Percentiles rank a stretch among this genome's conserved stretches.
These are phyloP conservation scores for Arthroderma sp. DNA, from an alignment of 2,329 filamentous ascomycete species.

Conservation along the genomic window DNA sequence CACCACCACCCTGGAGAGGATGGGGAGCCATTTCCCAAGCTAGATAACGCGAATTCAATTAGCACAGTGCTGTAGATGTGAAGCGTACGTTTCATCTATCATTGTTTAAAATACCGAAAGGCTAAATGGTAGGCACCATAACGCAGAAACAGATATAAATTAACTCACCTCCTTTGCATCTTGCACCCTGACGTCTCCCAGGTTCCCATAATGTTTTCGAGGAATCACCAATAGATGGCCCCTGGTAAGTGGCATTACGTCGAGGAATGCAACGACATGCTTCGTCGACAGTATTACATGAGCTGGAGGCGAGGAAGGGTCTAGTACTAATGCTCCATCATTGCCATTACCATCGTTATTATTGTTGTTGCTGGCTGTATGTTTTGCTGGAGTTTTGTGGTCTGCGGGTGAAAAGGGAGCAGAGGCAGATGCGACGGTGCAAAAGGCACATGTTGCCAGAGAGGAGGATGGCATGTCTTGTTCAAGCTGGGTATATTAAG, in stretches of 20 bases:
- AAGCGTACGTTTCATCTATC: no score
- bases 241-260: constrained; percentile 74
- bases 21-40: constrained; percentile 34
- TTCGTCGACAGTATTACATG: constrained; percentile 64
- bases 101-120: no score
- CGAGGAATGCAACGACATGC: constrained; percentile 71
- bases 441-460: constrained; percentile 40
- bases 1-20: constrained; percentile 56
- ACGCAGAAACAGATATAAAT: background rate
- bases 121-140: no score
- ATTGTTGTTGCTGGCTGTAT: constrained; percentile 15
- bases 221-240: constrained; percentile 78
- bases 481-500: no score
- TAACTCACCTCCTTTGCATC: constrained; percentile 55
- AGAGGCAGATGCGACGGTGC: constrained; percentile 42
- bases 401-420: constrained; percentile 23
- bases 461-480: no score
- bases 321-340: background rate
- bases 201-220: constrained; percentile 61
- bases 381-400: constrained; percentile 10
- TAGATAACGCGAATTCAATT: constrained; percentile 9
- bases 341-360: background rate
- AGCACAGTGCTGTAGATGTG: background rate
- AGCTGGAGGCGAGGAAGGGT: constrained; percentile 6
- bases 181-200: constrained; percentile 52